Evolutionary conservation across 2,329 filamentous ascomycete species (phyloP).

Genomic region (Fonsecaea pedrosoi): DNA sequence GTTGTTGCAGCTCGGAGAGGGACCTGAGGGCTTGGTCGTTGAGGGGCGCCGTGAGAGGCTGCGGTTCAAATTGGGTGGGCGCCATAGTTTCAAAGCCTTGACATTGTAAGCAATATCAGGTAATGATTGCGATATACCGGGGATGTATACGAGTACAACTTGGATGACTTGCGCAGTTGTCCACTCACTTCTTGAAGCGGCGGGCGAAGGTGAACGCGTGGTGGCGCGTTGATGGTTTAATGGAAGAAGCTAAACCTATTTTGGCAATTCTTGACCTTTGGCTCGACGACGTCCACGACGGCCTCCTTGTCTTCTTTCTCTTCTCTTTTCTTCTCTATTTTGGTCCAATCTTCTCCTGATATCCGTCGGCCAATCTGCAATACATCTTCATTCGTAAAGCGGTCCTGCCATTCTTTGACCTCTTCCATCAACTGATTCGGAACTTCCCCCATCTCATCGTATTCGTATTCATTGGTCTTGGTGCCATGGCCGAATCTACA

Average conservation of each 20-base stretch:
- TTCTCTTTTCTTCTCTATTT: neutral
- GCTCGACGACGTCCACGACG: too few species aligned
- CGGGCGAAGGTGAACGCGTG: neutral
- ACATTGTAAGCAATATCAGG: neutral
- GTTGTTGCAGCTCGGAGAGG: constrained; percentile 23
- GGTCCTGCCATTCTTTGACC: neutral
- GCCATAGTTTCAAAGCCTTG: constrained; percentile 2
- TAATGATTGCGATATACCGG: too few species aligned
- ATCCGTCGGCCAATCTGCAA: neutral
- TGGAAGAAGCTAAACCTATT: neutral
- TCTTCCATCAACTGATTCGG: neutral
- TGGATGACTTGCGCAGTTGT: too few species aligned
- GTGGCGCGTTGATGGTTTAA: neutral
- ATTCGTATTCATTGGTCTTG: constrained; percentile 22
- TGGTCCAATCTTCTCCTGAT: neutral
- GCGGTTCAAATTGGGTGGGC: constrained; percentile 22
- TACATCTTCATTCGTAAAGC: neutral
- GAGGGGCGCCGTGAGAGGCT: constrained; percentile 29
- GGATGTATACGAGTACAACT: too few species aligned
- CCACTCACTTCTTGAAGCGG: neutral
- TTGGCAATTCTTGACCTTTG: neutral
- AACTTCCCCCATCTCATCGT: constrained; percentile 8
- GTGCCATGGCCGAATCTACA: neutral
- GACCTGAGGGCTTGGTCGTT: constrained; percentile 24
- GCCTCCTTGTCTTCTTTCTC: neutral